Base-by-base conservation (phyloP, 2,329 filamentous ascomycete species). In the Metarhizium rileyi region DNA sequence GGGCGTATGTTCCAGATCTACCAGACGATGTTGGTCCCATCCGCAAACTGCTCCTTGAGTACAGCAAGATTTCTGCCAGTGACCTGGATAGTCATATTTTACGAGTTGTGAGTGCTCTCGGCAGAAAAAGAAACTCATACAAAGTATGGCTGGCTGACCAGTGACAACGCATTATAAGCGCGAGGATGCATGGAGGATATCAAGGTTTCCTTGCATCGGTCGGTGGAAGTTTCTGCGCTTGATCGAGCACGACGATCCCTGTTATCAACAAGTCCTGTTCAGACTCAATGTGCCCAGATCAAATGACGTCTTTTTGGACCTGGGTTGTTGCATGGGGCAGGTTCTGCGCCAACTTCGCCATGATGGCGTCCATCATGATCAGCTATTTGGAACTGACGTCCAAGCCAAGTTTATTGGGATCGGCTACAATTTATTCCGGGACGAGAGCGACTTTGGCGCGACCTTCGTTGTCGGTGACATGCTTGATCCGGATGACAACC, bases 391-490 rank as follows among this genome's bases (percentile, higher is more conserved):
- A 18, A 66, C 68, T 3, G 77, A 80, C 52, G 53, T 77, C 3
- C 67, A 73, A 41, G 56, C 67, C 20, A 65, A 65, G n/a, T 77
- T 81, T 55, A 68, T 81, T 47, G 69, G 78, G 10, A 61, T 78
- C n/a, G 79, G 79, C 26, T 81, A 83, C 60, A 78, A 83, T 48
- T 68, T 87, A 20, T 87, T 86, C 64, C 70, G 73, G 43, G 83
- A 85, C 53, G 70, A 71, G 25, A 58, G 65, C n/a, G 67, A 50
- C 30, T 63, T 80, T 5, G 65, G 66, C 20, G 69, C 69, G 2
- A 67, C 66, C 2, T 79, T 81, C 53, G 62, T 81, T 27, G 57
- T 69, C 3, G 77, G 74, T 20, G 73, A 81, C 52, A 62, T 80
- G 52, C 60, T 78, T 9, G 65, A 70, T 47, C 67, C 66, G 6